phyloP scores from a whole-genome alignment of 2,329 filamentous ascomycete species.

The Fusarium falciforme region DNA sequence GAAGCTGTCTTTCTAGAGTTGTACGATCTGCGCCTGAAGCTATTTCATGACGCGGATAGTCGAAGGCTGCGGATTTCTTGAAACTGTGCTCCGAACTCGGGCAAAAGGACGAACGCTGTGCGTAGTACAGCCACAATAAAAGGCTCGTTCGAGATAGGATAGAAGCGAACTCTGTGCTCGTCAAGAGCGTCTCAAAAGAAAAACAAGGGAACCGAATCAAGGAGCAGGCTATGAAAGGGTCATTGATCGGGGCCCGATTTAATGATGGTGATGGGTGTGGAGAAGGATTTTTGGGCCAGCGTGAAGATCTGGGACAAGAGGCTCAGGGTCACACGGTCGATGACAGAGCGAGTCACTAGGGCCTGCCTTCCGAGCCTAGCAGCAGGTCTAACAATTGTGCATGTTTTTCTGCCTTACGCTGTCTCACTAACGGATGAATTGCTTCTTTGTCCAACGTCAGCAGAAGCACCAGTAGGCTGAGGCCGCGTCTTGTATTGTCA shows the following conservation, averaged over 20 bases:
- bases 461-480: background rate
- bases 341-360: background rate
- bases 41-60: constrained; percentile 27
- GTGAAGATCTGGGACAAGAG: constrained; percentile 6
- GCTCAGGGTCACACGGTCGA: constrained; percentile 3
- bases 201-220: background rate
- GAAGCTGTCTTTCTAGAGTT: constrained; percentile 9
- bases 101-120: background rate
- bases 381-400: background rate
- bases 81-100: background rate
- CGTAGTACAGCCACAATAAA: background rate
- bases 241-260: constrained; percentile 26
- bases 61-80: background rate
- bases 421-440: background rate
- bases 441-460: background rate
- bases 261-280: constrained; percentile 20
- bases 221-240: constrained; percentile 20
- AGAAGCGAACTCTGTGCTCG: too few relatives aligned
- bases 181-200: background rate
- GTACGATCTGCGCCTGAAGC: constrained; percentile 11
- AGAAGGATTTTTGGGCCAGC: constrained; percentile 5
- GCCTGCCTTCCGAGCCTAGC: background rate
- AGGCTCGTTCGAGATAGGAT: background rate
- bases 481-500: background rate
- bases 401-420: background rate